These are phyloP conservation scores for Colletotrichum karsti DNA, from an alignment of 2,329 filamentous ascomycete genomes.

Conservation along the genomic window DNA sequence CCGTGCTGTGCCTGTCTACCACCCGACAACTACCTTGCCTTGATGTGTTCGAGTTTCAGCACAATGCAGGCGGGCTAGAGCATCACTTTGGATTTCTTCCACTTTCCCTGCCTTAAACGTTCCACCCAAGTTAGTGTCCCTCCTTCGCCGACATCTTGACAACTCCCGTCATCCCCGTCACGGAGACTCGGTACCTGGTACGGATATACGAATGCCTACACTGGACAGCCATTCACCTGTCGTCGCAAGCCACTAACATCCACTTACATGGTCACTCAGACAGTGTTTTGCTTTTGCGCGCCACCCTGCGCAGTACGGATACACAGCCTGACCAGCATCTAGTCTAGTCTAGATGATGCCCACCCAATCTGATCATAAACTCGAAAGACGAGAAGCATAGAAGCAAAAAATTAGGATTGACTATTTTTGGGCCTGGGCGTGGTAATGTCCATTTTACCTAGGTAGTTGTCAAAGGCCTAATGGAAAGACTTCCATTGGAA, in stretches of 20 bases:
- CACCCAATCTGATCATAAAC: not conserved
- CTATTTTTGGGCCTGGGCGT: not conserved
- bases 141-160: no score
- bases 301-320: no score
- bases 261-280: not conserved
- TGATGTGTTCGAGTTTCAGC: not conserved
- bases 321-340: conserved; percentile 4
- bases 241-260: not conserved
- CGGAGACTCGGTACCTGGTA: not conserved
- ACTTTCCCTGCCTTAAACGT: not conserved
- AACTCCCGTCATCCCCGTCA: not conserved
- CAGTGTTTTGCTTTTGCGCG: not conserved
- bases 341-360: not conserved
- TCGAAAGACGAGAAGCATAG: not conserved
- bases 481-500: not conserved
- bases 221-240: not conserved
- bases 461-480: not conserved
- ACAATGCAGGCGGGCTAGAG: not conserved
- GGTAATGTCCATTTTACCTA: not conserved
- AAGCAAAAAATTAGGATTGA: not conserved
- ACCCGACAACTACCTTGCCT: not conserved
- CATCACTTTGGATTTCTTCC: not conserved
- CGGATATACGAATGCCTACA: no score
- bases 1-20: not conserved
- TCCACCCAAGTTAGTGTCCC: not conserved